Evolutionary conservation across 1,284 basidiomycete species (phyloP).

Genomic region (Trichosporon coremiiforme): DNA sequence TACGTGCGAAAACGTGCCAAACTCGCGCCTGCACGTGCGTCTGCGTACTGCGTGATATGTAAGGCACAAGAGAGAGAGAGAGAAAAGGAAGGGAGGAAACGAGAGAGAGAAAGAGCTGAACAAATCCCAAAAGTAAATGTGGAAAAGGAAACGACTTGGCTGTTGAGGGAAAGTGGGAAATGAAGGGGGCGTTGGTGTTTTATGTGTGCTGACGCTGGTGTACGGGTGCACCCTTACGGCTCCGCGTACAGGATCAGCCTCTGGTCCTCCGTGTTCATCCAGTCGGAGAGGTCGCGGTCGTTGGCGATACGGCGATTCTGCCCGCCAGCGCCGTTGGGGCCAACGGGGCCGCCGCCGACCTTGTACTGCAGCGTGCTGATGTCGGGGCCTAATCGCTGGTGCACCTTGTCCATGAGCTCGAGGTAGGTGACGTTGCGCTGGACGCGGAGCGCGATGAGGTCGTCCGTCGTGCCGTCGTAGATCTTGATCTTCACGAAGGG

Average conservation of each 20-base stretch:
- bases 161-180: background rate
- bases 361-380: constrained; percentile 72
- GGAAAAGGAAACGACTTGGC: background rate
- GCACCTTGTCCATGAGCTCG: constrained; percentile 88
- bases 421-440: constrained; percentile 84
- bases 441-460: constrained; percentile 95
- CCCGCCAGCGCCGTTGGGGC: constrained; percentile 29
- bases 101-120: background rate
- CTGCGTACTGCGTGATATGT: background rate
- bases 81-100: background rate
- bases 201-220: no score
- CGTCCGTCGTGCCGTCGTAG: constrained; percentile 85
- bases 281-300: constrained; percentile 72
- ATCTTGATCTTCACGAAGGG: constrained; percentile 98
- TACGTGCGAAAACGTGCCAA: background rate
- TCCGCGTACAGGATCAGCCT: constrained; percentile 84
- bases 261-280: constrained; percentile 76
- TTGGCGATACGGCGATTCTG: constrained; percentile 63
- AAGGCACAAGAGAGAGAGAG: background rate
- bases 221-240: constrained; percentile 31
- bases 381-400: constrained; percentile 77
- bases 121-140: constrained; percentile 5
- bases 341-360: constrained; percentile 59
- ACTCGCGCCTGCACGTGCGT: background rate
- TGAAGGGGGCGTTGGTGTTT: background rate